Percentiles rank a stretch among this genome's conserved stretches.
Conservation (phyloP, 2,329 filamentous ascomycete species). For the Botryotinia convoluta region DNA sequence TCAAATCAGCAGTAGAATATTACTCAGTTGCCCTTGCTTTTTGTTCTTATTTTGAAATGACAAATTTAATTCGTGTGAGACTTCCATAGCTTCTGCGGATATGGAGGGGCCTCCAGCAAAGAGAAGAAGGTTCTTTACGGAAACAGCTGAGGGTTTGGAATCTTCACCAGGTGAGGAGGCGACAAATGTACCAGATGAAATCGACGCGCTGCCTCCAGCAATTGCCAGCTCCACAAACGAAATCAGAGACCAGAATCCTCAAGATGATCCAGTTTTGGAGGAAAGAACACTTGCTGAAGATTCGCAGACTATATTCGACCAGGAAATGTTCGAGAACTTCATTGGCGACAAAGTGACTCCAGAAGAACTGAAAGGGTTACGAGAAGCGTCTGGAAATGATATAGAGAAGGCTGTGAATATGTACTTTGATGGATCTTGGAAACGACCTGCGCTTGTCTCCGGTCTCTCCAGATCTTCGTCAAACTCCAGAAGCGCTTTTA, state of each 20-base stretch:
- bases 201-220: slow-evolving; percentile 32
- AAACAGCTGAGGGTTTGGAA: slow-evolving; percentile 35
- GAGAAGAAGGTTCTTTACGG: slow-evolving; percentile 47
- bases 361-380: slow-evolving; percentile 50
- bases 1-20: slow-evolving; percentile 16
- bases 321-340: slow-evolving; percentile 56
- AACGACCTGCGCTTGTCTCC: slow-evolving; percentile 31
- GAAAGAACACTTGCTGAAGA: slow-evolving; percentile 20
- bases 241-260: slow-evolving; percentile 1
- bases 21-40: neutral
- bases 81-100: slow-evolving; percentile 29
- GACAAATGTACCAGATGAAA: slow-evolving; percentile 28
- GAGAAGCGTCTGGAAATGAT: slow-evolving; percentile 54
- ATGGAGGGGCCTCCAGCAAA: slow-evolving; percentile 47
- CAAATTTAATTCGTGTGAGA: neutral
- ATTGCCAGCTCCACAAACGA: neutral
- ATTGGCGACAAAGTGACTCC: slow-evolving; percentile 55
- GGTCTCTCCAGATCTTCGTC: slow-evolving; percentile 12
- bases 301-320: slow-evolving; percentile 47
- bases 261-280: slow-evolving; percentile 1
- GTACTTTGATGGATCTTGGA: slow-evolving; percentile 69
- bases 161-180: slow-evolving; percentile 26
- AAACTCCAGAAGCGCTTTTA: slow-evolving; percentile 27
- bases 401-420: slow-evolving; percentile 65
- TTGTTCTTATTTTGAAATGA: neutral